Evolutionary conservation across 1,139 yeast genomes (phyloP), one percentile per base, ranked within the genome.

Genomic region (Scheffersomyces quercinus): DNA sequence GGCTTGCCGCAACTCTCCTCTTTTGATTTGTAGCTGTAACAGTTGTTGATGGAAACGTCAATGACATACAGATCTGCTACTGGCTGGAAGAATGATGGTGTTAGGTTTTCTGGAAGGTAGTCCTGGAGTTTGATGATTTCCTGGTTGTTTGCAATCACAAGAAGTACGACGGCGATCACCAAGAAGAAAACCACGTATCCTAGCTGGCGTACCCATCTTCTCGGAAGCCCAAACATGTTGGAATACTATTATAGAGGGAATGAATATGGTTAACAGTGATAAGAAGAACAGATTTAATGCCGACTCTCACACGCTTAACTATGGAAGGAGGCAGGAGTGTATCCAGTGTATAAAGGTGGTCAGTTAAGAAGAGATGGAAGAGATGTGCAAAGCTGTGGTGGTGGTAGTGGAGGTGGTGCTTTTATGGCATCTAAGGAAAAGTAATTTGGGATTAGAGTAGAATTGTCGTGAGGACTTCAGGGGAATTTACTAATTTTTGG

Each of bases 31-130:
- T 65, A 40, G 34, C 54, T 58, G 40, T 54, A 55, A 50, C 79
- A 73, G n/a, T 53, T 56, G 12, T 57, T 62, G 10, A 73, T 51
- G 37, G 65, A 51, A 6, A 73, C 51, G 50, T 73, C 78, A 8
- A 71, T 54, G n/a, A 73, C 54, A 46, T 61, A 72, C 42, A 59
- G 52, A 46, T 69, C 72, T 5, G 73, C 60, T 2, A 65, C 54
- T 5, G 77, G 77, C 49, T 71, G 75, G 56, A 72, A 70, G 53
- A 66, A 73, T 11, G 64, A 53, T 1, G 77, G 76, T 4, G 71
- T 60, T 32, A 67, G 48, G 32, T 60, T 57, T 15, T 53, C 49
- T 1, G 73, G 73, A 13, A 71, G 47, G 42, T 59, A 62, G 28
- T 62, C 59, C 37, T 64, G 56, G 26, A 70, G 52, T 28, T 61